A percentile compares a stretch with the other conserved stretches of the same genome.
Evolutionary conservation across 1,139 yeast species (phyloP).

Genomic region (Pichia sp.): DNA sequence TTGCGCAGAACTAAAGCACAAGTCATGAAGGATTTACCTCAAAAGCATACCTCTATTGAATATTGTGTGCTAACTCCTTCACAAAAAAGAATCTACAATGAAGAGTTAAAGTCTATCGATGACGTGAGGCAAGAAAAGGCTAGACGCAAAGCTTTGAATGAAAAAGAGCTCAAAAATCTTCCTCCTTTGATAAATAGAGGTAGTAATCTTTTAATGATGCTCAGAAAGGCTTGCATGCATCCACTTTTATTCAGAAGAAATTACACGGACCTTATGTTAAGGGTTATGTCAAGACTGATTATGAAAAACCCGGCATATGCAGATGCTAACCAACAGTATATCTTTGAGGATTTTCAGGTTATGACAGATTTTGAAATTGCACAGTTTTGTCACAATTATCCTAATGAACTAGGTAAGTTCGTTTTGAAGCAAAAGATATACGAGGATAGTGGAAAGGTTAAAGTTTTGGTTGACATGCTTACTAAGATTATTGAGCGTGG

Average conservation of each 20-base stretch:
- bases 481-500: conserved; percentile 48
- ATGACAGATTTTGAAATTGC: conserved; percentile 91
- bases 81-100: conserved; percentile 60
- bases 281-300: conserved; percentile 69
- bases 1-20: conserved; percentile 88
- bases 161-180: conserved; percentile 34
- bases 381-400: conserved; percentile 66
- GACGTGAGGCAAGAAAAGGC: conserved; percentile 48
- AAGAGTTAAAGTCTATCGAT: conserved; percentile 49
- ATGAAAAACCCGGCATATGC: conserved; percentile 76
- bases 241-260: conserved; percentile 63
- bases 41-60: conserved; percentile 59
- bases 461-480: conserved; percentile 54
- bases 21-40: conserved; percentile 83
- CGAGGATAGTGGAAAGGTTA: conserved; percentile 75
- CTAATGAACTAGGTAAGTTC: conserved; percentile 54
- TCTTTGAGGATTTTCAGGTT: conserved; percentile 91
- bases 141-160: conserved; percentile 39
- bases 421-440: conserved; percentile 54
- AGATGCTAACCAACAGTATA: conserved; percentile 68
- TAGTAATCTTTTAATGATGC: conserved; percentile 59
- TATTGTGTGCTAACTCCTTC: conserved; percentile 50
- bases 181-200: conserved; percentile 30
- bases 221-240: conserved; percentile 72
- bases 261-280: conserved; percentile 52